Percentiles rank a stretch among this genome's conserved stretches.
Evolutionary conservation across 176 grass and related monocot species (phyloP).

Genomic region (Oryza nivara): DNA sequence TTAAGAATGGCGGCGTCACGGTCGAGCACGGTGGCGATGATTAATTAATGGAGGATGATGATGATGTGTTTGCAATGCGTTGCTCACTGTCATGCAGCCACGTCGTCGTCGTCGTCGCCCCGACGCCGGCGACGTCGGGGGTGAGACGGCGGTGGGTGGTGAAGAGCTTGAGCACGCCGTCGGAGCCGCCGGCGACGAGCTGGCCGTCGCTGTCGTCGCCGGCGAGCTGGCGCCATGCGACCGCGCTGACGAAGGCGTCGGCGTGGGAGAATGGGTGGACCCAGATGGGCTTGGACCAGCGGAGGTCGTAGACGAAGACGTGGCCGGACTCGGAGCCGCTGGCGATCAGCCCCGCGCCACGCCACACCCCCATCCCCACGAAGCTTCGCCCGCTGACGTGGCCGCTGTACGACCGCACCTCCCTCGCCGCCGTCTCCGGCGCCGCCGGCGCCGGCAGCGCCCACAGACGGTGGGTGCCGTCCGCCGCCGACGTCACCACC

Average conservation of each 20-base stretch:
- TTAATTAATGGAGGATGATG: not conserved
- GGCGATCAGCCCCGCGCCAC: conserved; percentile 55
- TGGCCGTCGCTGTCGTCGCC: not conserved
- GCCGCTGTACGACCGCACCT: conserved; percentile 77
- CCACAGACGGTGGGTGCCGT: conserved; percentile 83
- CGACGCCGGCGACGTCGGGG: not conserved
- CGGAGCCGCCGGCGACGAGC: conserved; percentile 63
- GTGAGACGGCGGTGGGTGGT: conserved; percentile 38
- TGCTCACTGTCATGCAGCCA: not conserved
- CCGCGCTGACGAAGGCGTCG: conserved; percentile 61
- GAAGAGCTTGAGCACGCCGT: conserved; percentile 75
- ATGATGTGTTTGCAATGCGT: too few species aligned
- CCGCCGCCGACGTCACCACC: conserved; percentile 76
- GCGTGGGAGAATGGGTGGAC: conserved; percentile 45
- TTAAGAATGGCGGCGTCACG: not conserved
- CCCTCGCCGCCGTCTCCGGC: not conserved
- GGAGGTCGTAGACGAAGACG: conserved; percentile 93
- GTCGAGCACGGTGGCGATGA: not conserved
- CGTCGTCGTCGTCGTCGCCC: not conserved
- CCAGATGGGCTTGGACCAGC: conserved; percentile 85
- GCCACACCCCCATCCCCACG: conserved; percentile 92
- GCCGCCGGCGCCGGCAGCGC: conserved; percentile 30
- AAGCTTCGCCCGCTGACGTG: conserved; percentile 83
- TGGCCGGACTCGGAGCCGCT: conserved; percentile 86
- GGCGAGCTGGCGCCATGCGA: conserved; percentile 60